Conservation (phyloP, 2,329 filamentous ascomycete species). For the Claviceps sp. region DNA sequence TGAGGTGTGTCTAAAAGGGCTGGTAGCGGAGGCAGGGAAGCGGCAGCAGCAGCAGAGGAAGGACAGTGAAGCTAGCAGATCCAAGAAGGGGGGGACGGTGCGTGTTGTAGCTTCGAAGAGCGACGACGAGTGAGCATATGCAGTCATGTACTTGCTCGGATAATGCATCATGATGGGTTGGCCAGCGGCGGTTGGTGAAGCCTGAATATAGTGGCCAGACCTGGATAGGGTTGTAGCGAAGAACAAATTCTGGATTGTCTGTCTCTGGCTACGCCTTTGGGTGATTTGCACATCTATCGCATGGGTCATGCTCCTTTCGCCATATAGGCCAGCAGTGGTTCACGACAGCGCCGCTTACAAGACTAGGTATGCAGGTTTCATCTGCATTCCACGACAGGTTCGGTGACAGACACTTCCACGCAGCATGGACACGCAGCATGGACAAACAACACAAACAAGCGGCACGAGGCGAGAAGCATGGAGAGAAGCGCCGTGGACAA, state of each 20-base stretch:
- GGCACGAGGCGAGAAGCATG: neutral
- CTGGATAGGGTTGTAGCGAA: neutral
- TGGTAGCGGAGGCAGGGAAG: slow-evolving; percentile 60
- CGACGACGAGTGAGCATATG: slow-evolving; percentile 20
- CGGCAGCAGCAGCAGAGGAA: slow-evolving; percentile 28
- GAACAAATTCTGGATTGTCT: neutral
- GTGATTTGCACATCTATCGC: neutral
- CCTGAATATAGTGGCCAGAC: neutral
- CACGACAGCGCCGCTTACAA: neutral
- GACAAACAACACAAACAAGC: too few relatives aligned
- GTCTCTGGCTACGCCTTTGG: neutral
- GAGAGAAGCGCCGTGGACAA: neutral
- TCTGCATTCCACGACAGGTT: neutral
- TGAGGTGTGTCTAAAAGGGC: slow-evolving; percentile 68
- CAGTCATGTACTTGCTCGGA: neutral
- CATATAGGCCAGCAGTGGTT: neutral
- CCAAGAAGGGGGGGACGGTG: slow-evolving; percentile 28
- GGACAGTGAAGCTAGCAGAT: slow-evolving; percentile 26
- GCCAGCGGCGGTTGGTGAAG: too few relatives aligned
- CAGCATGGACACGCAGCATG: too few relatives aligned
- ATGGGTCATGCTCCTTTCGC: neutral
- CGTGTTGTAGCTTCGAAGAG: slow-evolving; percentile 29
- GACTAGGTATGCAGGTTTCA: neutral
- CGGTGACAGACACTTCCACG: too few relatives aligned
- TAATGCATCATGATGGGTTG: neutral